Evolutionary conservation across 2,329 filamentous ascomycete species (phyloP), one percentile per base, ranked within the genome.

Genomic region (Lizonia empirigonia): DNA sequence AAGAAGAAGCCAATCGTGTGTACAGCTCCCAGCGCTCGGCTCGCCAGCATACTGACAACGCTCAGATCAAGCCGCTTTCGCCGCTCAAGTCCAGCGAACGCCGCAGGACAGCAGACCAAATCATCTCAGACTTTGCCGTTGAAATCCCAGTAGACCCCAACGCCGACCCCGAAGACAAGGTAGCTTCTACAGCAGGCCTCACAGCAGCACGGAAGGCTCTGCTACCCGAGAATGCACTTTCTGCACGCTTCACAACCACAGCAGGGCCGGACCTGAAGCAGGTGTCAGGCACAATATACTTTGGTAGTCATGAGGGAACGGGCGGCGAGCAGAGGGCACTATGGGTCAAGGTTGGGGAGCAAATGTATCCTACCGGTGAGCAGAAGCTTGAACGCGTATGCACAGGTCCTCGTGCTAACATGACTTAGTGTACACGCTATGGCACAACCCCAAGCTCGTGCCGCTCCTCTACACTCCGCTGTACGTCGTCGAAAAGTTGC

Each of bases 21-120:
- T 44, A 23, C 19, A 32, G 3, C n/a, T 26, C 6, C 20, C 9
- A 7, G 1, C 7, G n/a, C 16, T 35, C 9, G 33, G 13, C 36
- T 10, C 18, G 15, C 13, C 13, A 10, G 12, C 34, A 16, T 23
- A 30, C 33, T 47, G 45, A 66, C 37, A n/a, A n/a, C 5, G 15
- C n/a, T 39, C 41, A 85, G 79, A 82, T 89, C 76, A 89, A 88
- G 75, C 83, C 85, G 15, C 76, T 86, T 10, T 79, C 85, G 4
- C 84, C 86, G 32, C 74, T 89, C 44, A 82, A 86, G 46, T 87
- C 85, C 5, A 88, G 85, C 2, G 86, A 88, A 63, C 80, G 86
- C 52, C 79, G 86, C 51, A 85, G 83, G 61, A 82, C 85, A 27
- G 85, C 85, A 40, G 85, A 88, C 63, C 80, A 85, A 59, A 86